These are phyloP conservation scores for Thalassiosira exigua DNA, from an alignment of 352 stramenopile species.

Conservation along the genomic window DNA sequence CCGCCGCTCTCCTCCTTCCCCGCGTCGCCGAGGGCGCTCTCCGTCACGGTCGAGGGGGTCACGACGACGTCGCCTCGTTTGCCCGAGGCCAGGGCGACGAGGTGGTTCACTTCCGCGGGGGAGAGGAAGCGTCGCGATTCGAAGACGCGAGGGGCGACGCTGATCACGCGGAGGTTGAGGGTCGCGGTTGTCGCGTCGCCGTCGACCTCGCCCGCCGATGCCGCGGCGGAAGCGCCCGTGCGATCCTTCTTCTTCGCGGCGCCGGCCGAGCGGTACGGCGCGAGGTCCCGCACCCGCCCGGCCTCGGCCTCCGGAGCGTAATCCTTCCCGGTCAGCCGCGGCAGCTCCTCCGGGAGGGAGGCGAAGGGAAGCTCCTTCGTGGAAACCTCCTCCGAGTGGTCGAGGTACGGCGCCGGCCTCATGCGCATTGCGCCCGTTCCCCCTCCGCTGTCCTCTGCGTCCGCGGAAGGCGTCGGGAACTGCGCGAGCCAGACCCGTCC, in stretches of 20 bases:
- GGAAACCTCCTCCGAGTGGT: conserved; percentile 69
- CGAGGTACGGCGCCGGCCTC: conserved; percentile 78
- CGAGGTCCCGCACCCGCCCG: conserved; percentile 42
- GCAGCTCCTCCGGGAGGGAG: conserved; percentile 34
- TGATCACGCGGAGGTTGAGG: conserved; percentile 75
- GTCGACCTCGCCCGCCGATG: background rate
- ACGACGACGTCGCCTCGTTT: conserved; percentile 44
- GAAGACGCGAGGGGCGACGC: conserved; percentile 74
- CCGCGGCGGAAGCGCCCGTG: background rate
- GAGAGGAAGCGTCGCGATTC: conserved; percentile 84
- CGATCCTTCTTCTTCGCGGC: conserved; percentile 13
- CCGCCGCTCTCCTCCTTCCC: conserved; percentile 14
- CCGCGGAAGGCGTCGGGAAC: conserved; percentile 53
- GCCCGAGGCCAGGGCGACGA: conserved; percentile 73
- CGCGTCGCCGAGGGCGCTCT: conserved; percentile 43
- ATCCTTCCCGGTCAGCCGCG: conserved; percentile 53
- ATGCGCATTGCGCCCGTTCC: conserved; percentile 57
- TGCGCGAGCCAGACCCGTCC: conserved; percentile 71
- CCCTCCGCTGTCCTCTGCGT: background rate
- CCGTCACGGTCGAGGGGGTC: conserved; percentile 53
- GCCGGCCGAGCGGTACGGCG: conserved; percentile 34
- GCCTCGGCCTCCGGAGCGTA: conserved; percentile 54
- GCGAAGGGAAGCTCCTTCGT: conserved; percentile 73
- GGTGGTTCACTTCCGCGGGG: conserved; percentile 78
- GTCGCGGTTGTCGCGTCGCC: conserved; percentile 49